Percentiles rank a stretch among this genome's conserved stretches.
Evolutionary conservation across 768 basidiomycete genomes (phyloP).

Genomic region (Paxillus ammoniavirescens): DNA sequence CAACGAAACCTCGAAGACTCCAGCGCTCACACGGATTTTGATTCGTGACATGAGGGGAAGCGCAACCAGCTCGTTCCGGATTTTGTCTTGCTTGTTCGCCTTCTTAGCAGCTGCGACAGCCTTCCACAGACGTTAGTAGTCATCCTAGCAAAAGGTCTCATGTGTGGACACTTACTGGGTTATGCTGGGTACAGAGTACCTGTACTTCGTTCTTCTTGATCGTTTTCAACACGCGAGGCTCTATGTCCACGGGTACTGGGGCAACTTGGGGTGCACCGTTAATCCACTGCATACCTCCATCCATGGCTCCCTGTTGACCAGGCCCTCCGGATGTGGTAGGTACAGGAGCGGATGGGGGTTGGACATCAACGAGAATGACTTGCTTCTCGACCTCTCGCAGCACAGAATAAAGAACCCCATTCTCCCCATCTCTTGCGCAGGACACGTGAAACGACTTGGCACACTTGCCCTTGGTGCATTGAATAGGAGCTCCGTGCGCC

Average conservation of each 20-base stretch:
- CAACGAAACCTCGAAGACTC: constrained; percentile 84
- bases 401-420: constrained; percentile 58
- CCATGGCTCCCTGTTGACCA: background rate
- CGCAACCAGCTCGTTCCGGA: constrained; percentile 66
- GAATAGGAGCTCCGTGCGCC: constrained; percentile 78
- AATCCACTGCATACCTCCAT: background rate
- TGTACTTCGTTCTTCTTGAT: constrained; percentile 76
- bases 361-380: constrained; percentile 59
- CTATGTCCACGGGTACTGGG: constrained; percentile 6
- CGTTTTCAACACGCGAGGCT: constrained; percentile 50
- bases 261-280: background rate
- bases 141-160: background rate
- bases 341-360: constrained; percentile 9
- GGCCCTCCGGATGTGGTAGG: constrained; percentile 4
- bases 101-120: constrained; percentile 73
- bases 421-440: constrained; percentile 64
- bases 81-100: constrained; percentile 70
- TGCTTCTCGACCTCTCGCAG: constrained; percentile 79
- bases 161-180: constrained; percentile 63
- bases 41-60: constrained; percentile 72
- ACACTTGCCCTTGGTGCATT: constrained; percentile 94
- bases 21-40: constrained; percentile 80
- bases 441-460: constrained; percentile 91
- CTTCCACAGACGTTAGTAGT: constrained; percentile 36
- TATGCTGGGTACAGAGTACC: constrained; percentile 83